phyloP scores from a whole-genome alignment of 2,329 filamentous ascomycete species.

The Ophiosphaerella korrae region DNA sequence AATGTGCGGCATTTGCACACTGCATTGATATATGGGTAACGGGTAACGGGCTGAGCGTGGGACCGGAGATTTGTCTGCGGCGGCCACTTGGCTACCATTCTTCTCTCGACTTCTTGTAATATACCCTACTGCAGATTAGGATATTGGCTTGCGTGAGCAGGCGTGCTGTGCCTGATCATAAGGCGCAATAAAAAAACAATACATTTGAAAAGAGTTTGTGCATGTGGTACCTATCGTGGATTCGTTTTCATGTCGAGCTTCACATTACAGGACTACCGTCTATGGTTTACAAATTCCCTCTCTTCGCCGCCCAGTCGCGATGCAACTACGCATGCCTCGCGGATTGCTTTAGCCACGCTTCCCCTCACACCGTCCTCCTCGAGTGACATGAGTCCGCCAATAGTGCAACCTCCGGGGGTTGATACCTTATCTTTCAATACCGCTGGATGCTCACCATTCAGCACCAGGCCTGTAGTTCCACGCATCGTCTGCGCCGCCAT shows the following conservation, averaged over 20 bases:
- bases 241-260: not conserved
- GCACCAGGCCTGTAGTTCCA: conserved; percentile 71
- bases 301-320: conserved; percentile 65
- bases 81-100: not conserved
- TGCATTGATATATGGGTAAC: not conserved
- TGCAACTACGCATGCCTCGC: conserved; percentile 73
- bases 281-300: conserved; percentile 54
- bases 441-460: conserved; percentile 75
- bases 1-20: too few species aligned
- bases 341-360: conserved; percentile 68
- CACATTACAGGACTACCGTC: conserved; percentile 26
- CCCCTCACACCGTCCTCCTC: conserved; percentile 75
- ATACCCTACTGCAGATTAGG: conserved; percentile 13
- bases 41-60: not conserved
- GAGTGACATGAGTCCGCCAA: conserved; percentile 72
- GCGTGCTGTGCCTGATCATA: conserved; percentile 4
- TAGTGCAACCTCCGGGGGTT: conserved; percentile 79
- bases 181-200: conserved; percentile 2
- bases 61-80: not conserved
- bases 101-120: conserved; percentile 20
- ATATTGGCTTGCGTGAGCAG: not conserved
- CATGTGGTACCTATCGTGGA: conserved; percentile 9
- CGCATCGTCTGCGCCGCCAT: conserved; percentile 83
- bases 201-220: not conserved
- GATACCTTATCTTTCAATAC: conserved; percentile 76